Base-by-base conservation (phyloP, 2,329 filamentous ascomycete genomes). In the Emydomyces testavorans region DNA sequence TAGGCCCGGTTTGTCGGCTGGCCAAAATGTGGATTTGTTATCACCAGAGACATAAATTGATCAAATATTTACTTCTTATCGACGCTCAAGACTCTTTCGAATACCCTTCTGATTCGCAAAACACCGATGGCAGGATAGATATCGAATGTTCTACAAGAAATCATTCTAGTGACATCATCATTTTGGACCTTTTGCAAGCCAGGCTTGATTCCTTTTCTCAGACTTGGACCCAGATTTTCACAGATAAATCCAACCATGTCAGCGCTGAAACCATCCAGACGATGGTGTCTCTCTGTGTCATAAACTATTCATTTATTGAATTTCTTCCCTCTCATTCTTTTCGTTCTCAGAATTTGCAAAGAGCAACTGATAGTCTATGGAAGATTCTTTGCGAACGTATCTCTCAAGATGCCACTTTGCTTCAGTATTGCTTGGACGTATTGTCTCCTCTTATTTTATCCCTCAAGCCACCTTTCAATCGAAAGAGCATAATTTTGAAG, bases 211-310 rank as follows among this genome's bases (percentile, higher is more conserved):
- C 60, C 20, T 67, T 73, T 32, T 56, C 60, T 29, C 66, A 70
- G 49, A 58, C 61, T 8, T 75, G 72, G 71, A 61, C 61, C 41
- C 62, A 66, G 18, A 61, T 68, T 49, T 60, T 56, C 23, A 56
- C 63, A 31, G 65, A 71, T 15, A 70, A 64, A 36, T 60, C 64
- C n/a, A 65, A 69, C 44, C 66, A 66, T 54, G 62, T 77, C 13
- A 74, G 69, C 20, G 56, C 64, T 5, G 72, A 77, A 48, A 69
- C 74, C 57, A 58, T 76, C 52, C 71, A 72, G 31, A 66, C 73
- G 24, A 48, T 75, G n/a, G 61, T 63, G 4, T 72, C 69, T n/a
- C 64, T 74, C 38, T 74, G 71, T 56, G 62, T 73, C 16, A 62
- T 71, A 18, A 61, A 58, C 20, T 57, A 59, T 16, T 50, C 73